A percentile compares a stretch with the other conserved stretches of the same genome.
Evolutionary conservation across 2,329 filamentous ascomycete species (phyloP).

Genomic region (Ascocoryne sarcoides): DNA sequence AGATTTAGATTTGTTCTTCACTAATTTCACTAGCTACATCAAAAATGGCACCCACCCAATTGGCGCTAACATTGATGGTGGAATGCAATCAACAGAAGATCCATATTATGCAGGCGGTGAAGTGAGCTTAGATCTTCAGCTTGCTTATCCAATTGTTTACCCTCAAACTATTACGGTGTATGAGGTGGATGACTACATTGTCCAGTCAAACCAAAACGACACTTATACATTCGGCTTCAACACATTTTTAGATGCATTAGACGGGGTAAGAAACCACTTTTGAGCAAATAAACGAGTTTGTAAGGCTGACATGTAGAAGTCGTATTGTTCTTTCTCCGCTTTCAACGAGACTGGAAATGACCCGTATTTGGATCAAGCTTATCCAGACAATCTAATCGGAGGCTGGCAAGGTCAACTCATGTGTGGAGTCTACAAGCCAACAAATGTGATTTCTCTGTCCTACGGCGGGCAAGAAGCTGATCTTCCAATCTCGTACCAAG

Average conservation of each 20-base stretch:
- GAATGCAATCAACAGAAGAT: conserved; percentile 11
- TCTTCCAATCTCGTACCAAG: conserved; percentile 50
- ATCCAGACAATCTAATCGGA: conserved; percentile 28
- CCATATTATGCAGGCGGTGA: conserved; percentile 23
- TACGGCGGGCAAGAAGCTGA: conserved; percentile 58
- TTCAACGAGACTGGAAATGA: conserved; percentile 25
- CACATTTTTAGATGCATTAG: conserved; percentile 38
- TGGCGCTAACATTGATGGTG: conserved; percentile 27
- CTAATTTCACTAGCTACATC: conserved; percentile 23
- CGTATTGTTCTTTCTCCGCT: conserved; percentile 15
- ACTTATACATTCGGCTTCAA: conserved; percentile 34
- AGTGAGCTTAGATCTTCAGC: conserved; percentile 30
- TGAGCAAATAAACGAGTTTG: no score
- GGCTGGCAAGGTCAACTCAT: conserved; percentile 26
- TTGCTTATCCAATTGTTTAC: conserved; percentile 31
- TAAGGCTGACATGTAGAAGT: conserved; percentile 1
- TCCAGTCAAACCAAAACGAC: conserved; percentile 26
- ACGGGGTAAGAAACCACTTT: conserved; percentile 24
- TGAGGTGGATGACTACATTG: conserved; percentile 33
- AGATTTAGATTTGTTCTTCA: conserved; percentile 31
- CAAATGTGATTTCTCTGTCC: conserved; percentile 47
- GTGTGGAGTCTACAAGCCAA: conserved; percentile 34
- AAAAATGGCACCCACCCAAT: conserved; percentile 26
- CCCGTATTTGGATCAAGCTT: conserved; percentile 16
- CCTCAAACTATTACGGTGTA: conserved; percentile 32